phyloP scores from a whole-genome alignment of 2,329 filamentous ascomycete genomes.

The Sclerotinia borealis region DNA sequence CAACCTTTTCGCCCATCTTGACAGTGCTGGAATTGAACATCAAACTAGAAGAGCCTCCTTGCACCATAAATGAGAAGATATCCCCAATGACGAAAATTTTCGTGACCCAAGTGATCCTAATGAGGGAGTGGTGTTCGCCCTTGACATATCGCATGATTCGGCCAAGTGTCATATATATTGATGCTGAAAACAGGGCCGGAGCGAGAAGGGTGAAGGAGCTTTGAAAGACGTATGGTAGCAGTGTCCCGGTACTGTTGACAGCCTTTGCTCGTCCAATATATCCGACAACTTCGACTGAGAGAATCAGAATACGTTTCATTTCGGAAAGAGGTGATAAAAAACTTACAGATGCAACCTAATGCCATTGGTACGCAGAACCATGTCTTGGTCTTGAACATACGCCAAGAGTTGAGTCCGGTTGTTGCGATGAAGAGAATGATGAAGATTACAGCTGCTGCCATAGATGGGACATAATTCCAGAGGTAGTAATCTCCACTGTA shows the following conservation, averaged over 20 bases:
- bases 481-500: conserved; percentile 33
- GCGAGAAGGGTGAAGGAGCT: conserved; percentile 34
- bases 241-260: conserved; percentile 20
- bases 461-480: conserved; percentile 42
- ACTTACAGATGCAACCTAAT: conserved; percentile 36
- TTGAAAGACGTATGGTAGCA: conserved; percentile 34
- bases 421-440: conserved; percentile 31
- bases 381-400: conserved; percentile 25
- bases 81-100: conserved; percentile 51
- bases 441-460: conserved; percentile 38
- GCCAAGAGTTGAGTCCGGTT: conserved; percentile 29
- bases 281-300: conserved; percentile 36
- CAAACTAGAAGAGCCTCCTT: conserved; percentile 35
- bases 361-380: conserved; percentile 34
- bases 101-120: conserved; percentile 41
- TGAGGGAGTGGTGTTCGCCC: conserved; percentile 35
- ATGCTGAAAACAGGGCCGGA: conserved; percentile 37
- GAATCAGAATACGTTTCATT: neutral
- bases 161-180: conserved; percentile 30
- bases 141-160: conserved; percentile 27
- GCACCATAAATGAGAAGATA: conserved; percentile 46
- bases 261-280: conserved; percentile 29
- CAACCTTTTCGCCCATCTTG: conserved; percentile 43
- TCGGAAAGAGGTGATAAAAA: too few species aligned
- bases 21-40: conserved; percentile 30